Conservation (phyloP, 164 flowering plant species). For the Liquidambar formosana region DNA sequence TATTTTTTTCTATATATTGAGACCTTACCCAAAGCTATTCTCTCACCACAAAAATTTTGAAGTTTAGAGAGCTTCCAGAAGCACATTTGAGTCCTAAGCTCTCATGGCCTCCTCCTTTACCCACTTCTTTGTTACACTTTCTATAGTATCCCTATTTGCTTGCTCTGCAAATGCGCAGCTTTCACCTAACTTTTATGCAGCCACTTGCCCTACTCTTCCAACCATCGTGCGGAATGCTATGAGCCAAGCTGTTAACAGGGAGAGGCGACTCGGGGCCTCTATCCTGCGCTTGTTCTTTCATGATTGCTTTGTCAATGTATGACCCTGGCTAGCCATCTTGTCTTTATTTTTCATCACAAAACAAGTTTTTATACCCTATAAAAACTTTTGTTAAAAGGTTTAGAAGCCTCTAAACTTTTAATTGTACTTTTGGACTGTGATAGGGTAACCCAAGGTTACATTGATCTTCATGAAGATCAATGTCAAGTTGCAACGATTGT, state of each 20-base stretch:
- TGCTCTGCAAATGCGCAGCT: conserved; percentile 41
- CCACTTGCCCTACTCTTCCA: conserved; percentile 44
- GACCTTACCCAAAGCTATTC: background rate
- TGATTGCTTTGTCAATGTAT: conserved; percentile 43
- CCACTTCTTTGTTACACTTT: conserved; percentile 6
- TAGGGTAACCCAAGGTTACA: too few relatives aligned
- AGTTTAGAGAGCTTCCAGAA: background rate
- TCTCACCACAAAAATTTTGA: conserved; percentile 4
- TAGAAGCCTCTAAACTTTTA: too few relatives aligned
- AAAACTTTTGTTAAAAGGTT: too few relatives aligned
- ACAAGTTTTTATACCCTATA: too few relatives aligned
- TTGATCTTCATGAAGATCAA: too few relatives aligned
- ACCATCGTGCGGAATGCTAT: conserved; percentile 36
- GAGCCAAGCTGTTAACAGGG: conserved; percentile 27
- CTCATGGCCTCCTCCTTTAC: background rate
- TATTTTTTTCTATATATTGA: background rate
- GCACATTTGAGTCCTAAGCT: background rate
- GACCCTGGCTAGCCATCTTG: background rate
- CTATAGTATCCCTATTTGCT: conserved; percentile 16
- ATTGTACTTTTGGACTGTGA: too few relatives aligned
- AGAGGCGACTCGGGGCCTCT: conserved; percentile 32
- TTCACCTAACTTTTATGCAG: conserved; percentile 39
- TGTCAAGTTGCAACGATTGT: too few relatives aligned
- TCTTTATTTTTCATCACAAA: background rate
- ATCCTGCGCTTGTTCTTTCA: conserved; percentile 44